These are phyloP conservation scores for Lentinula sp. DNA, from an alignment of 768 basidiomycete species.

Conservation along the genomic window DNA sequence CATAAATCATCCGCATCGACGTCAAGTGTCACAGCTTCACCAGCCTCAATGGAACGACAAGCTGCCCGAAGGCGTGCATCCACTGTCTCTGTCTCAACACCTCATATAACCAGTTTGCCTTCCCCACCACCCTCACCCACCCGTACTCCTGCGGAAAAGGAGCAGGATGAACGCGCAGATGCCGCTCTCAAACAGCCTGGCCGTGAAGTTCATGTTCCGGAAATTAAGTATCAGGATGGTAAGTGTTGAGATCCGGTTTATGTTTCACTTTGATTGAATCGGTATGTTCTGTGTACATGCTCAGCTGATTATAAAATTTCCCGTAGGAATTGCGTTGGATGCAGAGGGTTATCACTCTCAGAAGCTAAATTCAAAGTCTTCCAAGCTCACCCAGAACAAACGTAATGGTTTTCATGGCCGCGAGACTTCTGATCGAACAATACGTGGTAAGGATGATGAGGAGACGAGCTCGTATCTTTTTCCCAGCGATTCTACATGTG, in stretches of 20 bases:
- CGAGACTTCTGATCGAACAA: constrained; percentile 34
- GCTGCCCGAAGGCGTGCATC: constrained; percentile 18
- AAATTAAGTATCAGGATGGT: constrained; percentile 61
- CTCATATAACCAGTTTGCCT: constrained; percentile 17
- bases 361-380: background rate
- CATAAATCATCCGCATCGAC: background rate
- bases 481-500: background rate
- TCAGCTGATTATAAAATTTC: background rate
- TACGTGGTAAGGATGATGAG: constrained; percentile 18
- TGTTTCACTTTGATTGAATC: background rate
- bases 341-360: constrained; percentile 71
- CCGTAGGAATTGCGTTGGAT: constrained; percentile 71
- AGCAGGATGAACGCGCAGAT: constrained; percentile 40
- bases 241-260: constrained; percentile 7
- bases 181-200: constrained; percentile 39
- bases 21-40: background rate
- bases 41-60: constrained; percentile 12
- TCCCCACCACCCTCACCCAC: constrained; percentile 23
- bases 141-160: constrained; percentile 19
- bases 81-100: constrained; percentile 15
- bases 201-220: constrained; percentile 40
- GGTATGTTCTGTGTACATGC: background rate
- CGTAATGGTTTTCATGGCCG: constrained; percentile 16
- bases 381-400: background rate
- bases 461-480: background rate